These are phyloP conservation scores for Schizonepeta tenuifolia DNA, from an alignment of 257 asterid genomes.

Conservation along the genomic window DNA sequence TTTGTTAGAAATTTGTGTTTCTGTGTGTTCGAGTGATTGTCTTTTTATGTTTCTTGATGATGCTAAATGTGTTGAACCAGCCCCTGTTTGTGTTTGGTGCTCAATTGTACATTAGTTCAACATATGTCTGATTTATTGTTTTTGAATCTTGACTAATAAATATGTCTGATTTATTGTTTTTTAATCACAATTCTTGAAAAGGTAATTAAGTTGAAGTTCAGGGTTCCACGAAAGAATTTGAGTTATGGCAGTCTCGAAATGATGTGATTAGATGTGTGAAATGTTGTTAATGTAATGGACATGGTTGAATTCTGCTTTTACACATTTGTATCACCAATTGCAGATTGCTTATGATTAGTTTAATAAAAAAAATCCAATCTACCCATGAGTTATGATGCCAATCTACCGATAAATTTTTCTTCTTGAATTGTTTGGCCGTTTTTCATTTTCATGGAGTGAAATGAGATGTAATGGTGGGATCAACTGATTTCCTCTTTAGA, in stretches of 20 bases:
- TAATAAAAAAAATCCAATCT: not conserved
- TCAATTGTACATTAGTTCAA: constrained; percentile 17
- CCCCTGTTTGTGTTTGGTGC: constrained; percentile 25
- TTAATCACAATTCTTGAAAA: not conserved
- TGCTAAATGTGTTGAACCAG: constrained; percentile 10
- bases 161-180: too few relatives aligned
- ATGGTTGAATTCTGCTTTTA: constrained; percentile 9
- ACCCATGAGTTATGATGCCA: constrained; percentile 10
- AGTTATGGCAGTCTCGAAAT: not conserved
- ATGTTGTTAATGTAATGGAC: not conserved
- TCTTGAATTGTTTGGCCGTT: not conserved
- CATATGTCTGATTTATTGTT: constrained; percentile 28
- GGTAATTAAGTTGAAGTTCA: not conserved
- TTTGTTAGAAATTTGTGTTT: not conserved
- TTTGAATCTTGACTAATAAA: constrained; percentile 9
- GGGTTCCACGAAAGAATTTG: not conserved
- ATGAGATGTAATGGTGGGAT: constrained; percentile 15
- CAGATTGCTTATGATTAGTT: not conserved
- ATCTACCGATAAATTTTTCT: constrained; percentile 3
- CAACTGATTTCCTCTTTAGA: not conserved
- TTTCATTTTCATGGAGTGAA: not conserved
- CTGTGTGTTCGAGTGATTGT: not conserved
- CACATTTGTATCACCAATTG: not conserved
- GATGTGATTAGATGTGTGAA: constrained; percentile 21
- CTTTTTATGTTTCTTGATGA: constrained; percentile 10